Base-by-base conservation (phyloP, 192 early-diverging fungal genomes). In the Anaeromyces robustus region DNA sequence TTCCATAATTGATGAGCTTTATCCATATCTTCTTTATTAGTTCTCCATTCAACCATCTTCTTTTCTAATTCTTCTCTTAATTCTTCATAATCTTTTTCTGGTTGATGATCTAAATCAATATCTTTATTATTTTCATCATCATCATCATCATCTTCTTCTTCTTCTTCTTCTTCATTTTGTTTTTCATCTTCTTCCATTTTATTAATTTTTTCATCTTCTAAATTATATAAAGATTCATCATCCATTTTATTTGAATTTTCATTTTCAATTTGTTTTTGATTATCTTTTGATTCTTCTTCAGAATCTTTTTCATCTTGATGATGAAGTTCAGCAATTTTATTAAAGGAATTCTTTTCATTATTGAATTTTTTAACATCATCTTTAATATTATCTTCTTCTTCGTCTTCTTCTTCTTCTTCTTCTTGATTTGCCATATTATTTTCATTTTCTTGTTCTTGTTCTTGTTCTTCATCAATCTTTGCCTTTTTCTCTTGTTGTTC, bases 21-120 rank as follows among this genome's bases (percentile, higher is more conserved):
- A n/a, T 79, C 78, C 37, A 85, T 87, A 78, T 89, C 84, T 28
- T 79, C 83, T 22, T 90, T 84, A 81, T 92, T 90, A 41, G 88
- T 84, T 16, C 92, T 88, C 96, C 96, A 97, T 79, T 90, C 87
- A 11, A 91, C 87, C 16, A 95, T 91, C 29, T 86, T 87, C 78
- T 86, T 86, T 82, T 97, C 95, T n/a, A 98, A 87, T 28, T 95
- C 90, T 12, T 87, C 87, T 30, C 96, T 91, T 81, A 97, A 88
- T 79, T 89, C 87, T 77, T 94, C 94, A 79, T 95, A 85, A 29
- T 87, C 87, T 31, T 85, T 86, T 52, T 92, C 88, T 79, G 90
- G 84, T 29, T 88, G 82, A 43, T 30, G 82, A 68, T 83, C 30
- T 2, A 28, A 3, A 29, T 39, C 59, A 30, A 80, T 81, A 32